Conservation (phyloP, 768 basidiomycete genomes). For the Tylopilus intermedius region DNA sequence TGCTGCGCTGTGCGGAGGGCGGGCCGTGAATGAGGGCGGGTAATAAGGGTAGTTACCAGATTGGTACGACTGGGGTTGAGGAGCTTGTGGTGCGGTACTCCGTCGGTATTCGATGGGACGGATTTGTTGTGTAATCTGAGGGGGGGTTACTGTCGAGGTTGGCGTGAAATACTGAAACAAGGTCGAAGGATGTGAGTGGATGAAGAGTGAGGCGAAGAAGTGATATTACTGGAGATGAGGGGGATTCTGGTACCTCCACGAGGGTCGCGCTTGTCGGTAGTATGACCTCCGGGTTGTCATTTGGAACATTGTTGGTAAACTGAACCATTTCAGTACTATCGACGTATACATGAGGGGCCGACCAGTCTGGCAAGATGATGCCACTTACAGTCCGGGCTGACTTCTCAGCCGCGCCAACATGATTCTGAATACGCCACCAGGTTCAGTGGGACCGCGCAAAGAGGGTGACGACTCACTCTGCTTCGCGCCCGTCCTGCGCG, state of each 20-base stretch:
- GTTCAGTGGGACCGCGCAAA: neutral
- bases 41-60: slow-evolving; percentile 5
- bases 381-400: slow-evolving; percentile 12
- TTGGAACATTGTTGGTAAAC: slow-evolving; percentile 9
- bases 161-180: slow-evolving; percentile 12
- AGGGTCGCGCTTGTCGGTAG: slow-evolving; percentile 34
- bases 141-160: neutral
- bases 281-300: slow-evolving; percentile 16
- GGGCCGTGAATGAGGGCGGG: neutral
- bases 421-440: slow-evolving; percentile 12
- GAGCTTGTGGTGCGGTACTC: neutral
- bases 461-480: slow-evolving; percentile 32
- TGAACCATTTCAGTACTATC: slow-evolving; percentile 17
- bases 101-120: neutral
- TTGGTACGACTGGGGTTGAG: neutral
- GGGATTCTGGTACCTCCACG: slow-evolving; percentile 28
- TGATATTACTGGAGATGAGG: slow-evolving; percentile 14
- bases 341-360: slow-evolving; percentile 1
- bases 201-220: neutral
- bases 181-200: slow-evolving; percentile 5
- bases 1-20: neutral
- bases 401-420: slow-evolving; percentile 19
- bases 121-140: slow-evolving; percentile 11
- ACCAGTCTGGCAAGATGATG: neutral
- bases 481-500: slow-evolving; percentile 42